Conservation (phyloP, 768 basidiomycete species). For the Mycena indigotica region DNA sequence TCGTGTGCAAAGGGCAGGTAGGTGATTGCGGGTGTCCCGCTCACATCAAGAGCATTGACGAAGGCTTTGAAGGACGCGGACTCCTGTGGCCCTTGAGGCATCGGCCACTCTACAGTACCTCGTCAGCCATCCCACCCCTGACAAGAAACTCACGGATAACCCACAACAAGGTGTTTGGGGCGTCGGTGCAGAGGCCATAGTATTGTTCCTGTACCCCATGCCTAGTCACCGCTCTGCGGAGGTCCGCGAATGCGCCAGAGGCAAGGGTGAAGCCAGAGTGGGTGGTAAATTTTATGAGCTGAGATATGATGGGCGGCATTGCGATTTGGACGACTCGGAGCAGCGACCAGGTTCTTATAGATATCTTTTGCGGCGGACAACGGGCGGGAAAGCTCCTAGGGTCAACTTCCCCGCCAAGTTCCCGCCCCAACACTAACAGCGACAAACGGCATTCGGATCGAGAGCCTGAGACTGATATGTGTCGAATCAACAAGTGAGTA, state of each 20-base stretch:
- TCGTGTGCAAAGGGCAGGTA: conserved; percentile 22
- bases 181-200: conserved; percentile 21
- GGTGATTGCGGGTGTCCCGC: conserved; percentile 13
- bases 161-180: conserved; percentile 20
- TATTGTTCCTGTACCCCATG: conserved; percentile 27
- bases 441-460: too few relatives aligned
- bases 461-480: too few relatives aligned
- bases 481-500: too few relatives aligned
- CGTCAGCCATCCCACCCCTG: neutral
- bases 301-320: conserved; percentile 25
- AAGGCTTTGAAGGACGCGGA: conserved; percentile 16
- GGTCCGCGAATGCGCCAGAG: conserved; percentile 16
- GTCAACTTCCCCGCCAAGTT: too few relatives aligned
- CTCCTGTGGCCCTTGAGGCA: conserved; percentile 6
- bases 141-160: conserved; percentile 21
- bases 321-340: too few relatives aligned
- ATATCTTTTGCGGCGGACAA: too few relatives aligned
- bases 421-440: too few relatives aligned
- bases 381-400: too few relatives aligned
- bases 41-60: conserved; percentile 21
- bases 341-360: too few relatives aligned
- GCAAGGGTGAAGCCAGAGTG: conserved; percentile 16
- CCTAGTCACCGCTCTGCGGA: conserved; percentile 16
- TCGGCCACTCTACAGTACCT: conserved; percentile 24
- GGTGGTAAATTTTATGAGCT: conserved; percentile 21